Percentiles rank a stretch among this genome's conserved stretches.
These are phyloP conservation scores for Termitomyces sp. DNA, from an alignment of 768 basidiomycete species.

Conservation along the genomic window DNA sequence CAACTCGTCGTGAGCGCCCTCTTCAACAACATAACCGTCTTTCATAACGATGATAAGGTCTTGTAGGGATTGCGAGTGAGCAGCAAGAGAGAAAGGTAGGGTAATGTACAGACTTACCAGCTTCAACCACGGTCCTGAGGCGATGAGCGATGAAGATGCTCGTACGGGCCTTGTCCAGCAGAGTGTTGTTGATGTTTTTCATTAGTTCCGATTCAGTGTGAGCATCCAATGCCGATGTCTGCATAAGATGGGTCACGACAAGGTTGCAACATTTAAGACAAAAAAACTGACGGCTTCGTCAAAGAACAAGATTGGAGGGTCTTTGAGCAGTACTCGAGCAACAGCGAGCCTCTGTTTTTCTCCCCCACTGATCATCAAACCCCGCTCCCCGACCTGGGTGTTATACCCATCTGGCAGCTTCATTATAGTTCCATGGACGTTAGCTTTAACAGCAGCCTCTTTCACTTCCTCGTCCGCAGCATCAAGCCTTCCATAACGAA, in stretches of 20 bases:
- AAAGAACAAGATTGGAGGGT: constrained; percentile 95
- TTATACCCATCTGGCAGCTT: constrained; percentile 80
- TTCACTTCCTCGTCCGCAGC: constrained; percentile 89
- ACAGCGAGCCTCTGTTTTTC: constrained; percentile 98
- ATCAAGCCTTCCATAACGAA: constrained; percentile 84
- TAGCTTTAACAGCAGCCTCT: constrained; percentile 80
- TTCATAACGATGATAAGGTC: constrained; percentile 92
- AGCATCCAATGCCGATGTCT: constrained; percentile 96
- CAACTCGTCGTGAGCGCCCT: constrained; percentile 90
- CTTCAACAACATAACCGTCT: constrained; percentile 87
- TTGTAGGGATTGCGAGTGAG: constrained; percentile 16
- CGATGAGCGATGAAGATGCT: constrained; percentile 97
- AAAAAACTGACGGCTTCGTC: constrained; percentile 85
- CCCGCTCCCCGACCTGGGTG: constrained; percentile 93
- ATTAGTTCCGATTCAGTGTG: constrained; percentile 94
- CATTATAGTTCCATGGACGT: constrained; percentile 77
- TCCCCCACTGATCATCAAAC: constrained; percentile 97
- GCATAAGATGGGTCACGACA: neutral
- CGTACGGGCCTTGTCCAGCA: constrained; percentile 77
- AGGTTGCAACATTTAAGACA: neutral
- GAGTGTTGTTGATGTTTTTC: constrained; percentile 81
- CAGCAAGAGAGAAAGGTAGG: neutral
- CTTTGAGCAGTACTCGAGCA: constrained; percentile 86
- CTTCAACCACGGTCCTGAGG: constrained; percentile 83
- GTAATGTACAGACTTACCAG: constrained; percentile 44